phyloP scores from a whole-genome alignment of 2,329 filamentous ascomycete species.

The Epichloe uncinata region DNA sequence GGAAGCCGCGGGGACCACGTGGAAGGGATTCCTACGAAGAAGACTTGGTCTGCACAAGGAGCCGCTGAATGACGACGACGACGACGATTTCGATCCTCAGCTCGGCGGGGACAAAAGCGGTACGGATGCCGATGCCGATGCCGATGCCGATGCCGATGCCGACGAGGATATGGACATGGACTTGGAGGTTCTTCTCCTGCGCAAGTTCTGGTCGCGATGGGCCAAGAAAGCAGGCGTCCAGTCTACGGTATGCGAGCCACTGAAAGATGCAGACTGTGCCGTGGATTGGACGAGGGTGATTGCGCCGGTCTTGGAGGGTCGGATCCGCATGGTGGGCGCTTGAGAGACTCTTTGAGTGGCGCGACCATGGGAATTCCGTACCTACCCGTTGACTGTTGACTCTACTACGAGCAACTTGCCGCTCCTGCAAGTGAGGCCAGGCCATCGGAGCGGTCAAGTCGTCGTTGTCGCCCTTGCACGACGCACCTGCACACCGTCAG shows the following conservation, averaged over 20 bases:
- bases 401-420: conserved; percentile 9
- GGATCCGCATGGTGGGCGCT: conserved; percentile 42
- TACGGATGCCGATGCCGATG: conserved; percentile 7
- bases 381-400: no score
- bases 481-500: no score
- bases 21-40: conserved; percentile 23
- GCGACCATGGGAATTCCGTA: no score
- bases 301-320: conserved; percentile 61
- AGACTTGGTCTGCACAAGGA: conserved; percentile 21
- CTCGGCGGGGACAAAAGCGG: conserved; percentile 15
- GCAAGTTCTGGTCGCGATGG: conserved; percentile 62
- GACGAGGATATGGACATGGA: conserved; percentile 29
- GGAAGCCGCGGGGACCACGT: conserved; percentile 14
- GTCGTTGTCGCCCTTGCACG: no score
- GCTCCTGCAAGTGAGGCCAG: conserved; percentile 11
- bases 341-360: no score
- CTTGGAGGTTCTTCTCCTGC: conserved; percentile 48
- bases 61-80: conserved; percentile 23
- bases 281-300: conserved; percentile 73
- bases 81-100: conserved; percentile 21
- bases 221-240: conserved; percentile 52
- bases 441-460: conserved; percentile 11
- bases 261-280: conserved; percentile 45
- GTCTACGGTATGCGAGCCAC: conserved; percentile 35
- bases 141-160: conserved; percentile 5